These are phyloP conservation scores for Globisporangium yorkense DNA, from an alignment of 352 stramenopile genomes.

Conservation along the genomic window DNA sequence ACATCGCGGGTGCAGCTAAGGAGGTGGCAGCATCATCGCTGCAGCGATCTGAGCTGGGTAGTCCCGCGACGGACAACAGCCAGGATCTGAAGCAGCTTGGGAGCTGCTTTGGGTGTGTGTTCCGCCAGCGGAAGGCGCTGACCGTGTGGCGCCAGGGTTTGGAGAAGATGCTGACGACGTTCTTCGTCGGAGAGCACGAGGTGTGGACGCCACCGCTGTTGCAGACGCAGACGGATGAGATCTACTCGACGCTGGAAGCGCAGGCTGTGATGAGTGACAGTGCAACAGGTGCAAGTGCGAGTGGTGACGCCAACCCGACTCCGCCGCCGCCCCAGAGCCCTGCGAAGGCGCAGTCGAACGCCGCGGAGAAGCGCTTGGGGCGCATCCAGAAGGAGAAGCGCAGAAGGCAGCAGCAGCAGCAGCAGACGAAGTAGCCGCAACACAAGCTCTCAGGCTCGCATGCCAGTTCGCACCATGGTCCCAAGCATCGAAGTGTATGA, in stretches of 20 bases:
- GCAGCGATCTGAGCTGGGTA: background rate
- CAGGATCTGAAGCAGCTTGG: conserved; percentile 3
- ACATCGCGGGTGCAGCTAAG: background rate
- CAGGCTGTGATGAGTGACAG: background rate
- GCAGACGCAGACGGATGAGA: conserved; percentile 2
- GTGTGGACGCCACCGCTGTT: background rate
- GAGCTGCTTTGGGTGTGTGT: conserved; percentile 1
- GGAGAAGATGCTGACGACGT: conserved; percentile 4
- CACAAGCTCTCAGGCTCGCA: too few relatives aligned
- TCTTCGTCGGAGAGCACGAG: conserved; percentile 3
- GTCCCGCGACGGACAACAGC: background rate
- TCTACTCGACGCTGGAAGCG: conserved; percentile 10
- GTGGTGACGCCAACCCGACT: too few relatives aligned
- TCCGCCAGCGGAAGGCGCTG: conserved; percentile 2
- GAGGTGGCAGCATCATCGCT: background rate
- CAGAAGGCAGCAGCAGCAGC: conserved; percentile 1
- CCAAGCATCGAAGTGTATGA: background rate
- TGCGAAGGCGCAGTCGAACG: conserved; percentile 1
- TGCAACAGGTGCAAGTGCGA: background rate
- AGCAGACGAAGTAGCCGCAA: background rate
- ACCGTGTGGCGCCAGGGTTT: conserved; percentile 1
- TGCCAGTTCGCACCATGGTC: background rate
- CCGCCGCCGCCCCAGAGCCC: background rate
- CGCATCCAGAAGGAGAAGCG: conserved; percentile 19
- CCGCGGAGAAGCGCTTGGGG: conserved; percentile 12